phyloP scores from a whole-genome alignment of 305 asterid species.

The Fraxinus greggii region DNA sequence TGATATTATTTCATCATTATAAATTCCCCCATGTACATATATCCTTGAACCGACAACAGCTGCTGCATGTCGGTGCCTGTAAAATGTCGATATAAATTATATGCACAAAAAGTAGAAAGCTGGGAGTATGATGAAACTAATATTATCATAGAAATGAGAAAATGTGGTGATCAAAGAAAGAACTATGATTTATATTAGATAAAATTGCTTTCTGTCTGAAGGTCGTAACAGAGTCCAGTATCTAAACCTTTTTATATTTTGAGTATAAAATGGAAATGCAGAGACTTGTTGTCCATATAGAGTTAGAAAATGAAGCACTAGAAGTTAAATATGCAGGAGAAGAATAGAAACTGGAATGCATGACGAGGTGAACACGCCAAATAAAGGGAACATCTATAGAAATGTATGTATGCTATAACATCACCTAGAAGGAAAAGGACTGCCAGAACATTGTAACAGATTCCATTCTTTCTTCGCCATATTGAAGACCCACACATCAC shows the following conservation, averaged over 20 bases:
- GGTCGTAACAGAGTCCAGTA: constrained; percentile 5
- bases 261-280: neutral
- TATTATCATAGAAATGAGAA: neutral
- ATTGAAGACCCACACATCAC: constrained; percentile 78
- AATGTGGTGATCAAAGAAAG: neutral
- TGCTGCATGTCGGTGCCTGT: constrained; percentile 97
- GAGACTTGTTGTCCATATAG: neutral
- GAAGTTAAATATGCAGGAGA: neutral
- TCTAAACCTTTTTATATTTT: neutral
- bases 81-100: constrained; percentile 17
- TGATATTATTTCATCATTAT: constrained; percentile 48
- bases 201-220: constrained; percentile 6
- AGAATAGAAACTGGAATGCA: neutral
- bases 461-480: constrained; percentile 56
- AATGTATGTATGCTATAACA: constrained; percentile 18
- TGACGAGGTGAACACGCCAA: neutral
- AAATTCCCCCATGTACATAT: constrained; percentile 83
- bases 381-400: constrained; percentile 13
- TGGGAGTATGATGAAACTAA: neutral
- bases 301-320: neutral
- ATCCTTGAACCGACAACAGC: constrained; percentile 69
- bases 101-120: constrained; percentile 2
- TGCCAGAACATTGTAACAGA: constrained; percentile 65
- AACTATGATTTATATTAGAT: neutral
- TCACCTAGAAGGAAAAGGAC: constrained; percentile 73